Base-by-base conservation (phyloP, 116 monocot genomes). In the Dioscorea cayenensis region DNA sequence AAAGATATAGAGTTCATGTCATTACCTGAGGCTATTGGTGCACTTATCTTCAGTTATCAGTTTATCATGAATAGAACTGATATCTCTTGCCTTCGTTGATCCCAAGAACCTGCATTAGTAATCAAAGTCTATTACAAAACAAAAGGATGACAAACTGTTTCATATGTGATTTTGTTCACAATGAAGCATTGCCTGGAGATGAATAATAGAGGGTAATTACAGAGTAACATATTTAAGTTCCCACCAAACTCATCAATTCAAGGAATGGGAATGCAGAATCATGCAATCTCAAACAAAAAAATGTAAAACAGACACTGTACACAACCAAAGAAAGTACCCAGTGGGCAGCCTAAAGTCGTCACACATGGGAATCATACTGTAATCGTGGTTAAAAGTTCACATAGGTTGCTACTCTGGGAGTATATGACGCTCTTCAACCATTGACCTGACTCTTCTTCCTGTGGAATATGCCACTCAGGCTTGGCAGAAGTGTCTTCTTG, bases 391-490 rank as follows among this genome's bases (percentile, higher is more conserved):
- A 16, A 35, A 32, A 3, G 6, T 27, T 72, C 73, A 75, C 17
- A 75, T 28, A 37, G 63, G 36, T 28, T 75, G 68, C 43, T 82
- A 32, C 78, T 43, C 78, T 75, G 28, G 71, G 78, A 67, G 75
- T 67, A 67, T 75, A 71, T 38, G 75, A 83, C 7, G 67, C 63
- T 16, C 75, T 78, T 63, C 73, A 65, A 68, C 68, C 60, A 51
- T 67, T 72, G 58, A 72, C 67, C 49, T 72, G 73, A 50, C 49
- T 81, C 77, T 80, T 85, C 77, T 70, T 80, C 78, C 78, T 81
- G 51, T 77, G 66, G 37, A 91, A 85, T 18, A 87, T 70, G 35
- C 61, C 58, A 61, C 79, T 80, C 13, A 84, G 63, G 28, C 72
- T 73, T n/a, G 77, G 70, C 3, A 81, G 65, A n/a, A 87, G 69